These are phyloP conservation scores for Alloteropsis semialata DNA, from an alignment of 176 grass and related monocot genomes.

Conservation along the genomic window DNA sequence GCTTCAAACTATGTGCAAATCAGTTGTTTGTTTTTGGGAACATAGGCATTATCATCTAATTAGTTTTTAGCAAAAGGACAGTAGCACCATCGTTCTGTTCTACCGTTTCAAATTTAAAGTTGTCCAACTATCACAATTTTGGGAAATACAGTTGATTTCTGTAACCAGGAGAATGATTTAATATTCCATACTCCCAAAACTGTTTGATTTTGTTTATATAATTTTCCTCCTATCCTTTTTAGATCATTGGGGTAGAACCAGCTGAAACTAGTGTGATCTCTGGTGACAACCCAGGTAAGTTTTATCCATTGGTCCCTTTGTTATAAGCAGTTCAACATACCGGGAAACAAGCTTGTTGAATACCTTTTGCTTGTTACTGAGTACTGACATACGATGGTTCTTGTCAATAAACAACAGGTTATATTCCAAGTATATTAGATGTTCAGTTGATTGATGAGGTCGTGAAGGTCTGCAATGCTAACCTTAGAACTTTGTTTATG, in stretches of 20 bases:
- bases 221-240: slow-evolving; percentile 24
- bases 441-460: slow-evolving; percentile 92
- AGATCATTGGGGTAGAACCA: slow-evolving; percentile 96
- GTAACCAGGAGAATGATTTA: not conserved
- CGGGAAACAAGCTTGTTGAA: not conserved
- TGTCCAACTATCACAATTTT: not conserved
- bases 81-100: not conserved
- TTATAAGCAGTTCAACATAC: slow-evolving; percentile 12
- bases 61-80: slow-evolving; percentile 5
- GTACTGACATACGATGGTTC: slow-evolving; percentile 17
- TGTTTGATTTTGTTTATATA: slow-evolving; percentile 6
- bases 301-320: not conserved
- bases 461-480: slow-evolving; percentile 67
- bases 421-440: slow-evolving; percentile 89
- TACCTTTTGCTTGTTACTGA: slow-evolving; percentile 2
- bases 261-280: slow-evolving; percentile 90
- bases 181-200: not conserved
- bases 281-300: slow-evolving; percentile 72
- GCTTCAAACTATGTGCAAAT: not conserved
- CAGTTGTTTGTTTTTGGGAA: not conserved
- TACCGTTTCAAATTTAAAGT: not conserved
- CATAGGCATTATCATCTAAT: slow-evolving; percentile 11
- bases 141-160: not conserved
- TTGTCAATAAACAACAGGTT: slow-evolving; percentile 52
- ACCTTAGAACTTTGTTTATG: slow-evolving; percentile 20